Evolutionary conservation across 768 basidiomycete species (phyloP).

Genomic region (Mycena chlorophos): DNA sequence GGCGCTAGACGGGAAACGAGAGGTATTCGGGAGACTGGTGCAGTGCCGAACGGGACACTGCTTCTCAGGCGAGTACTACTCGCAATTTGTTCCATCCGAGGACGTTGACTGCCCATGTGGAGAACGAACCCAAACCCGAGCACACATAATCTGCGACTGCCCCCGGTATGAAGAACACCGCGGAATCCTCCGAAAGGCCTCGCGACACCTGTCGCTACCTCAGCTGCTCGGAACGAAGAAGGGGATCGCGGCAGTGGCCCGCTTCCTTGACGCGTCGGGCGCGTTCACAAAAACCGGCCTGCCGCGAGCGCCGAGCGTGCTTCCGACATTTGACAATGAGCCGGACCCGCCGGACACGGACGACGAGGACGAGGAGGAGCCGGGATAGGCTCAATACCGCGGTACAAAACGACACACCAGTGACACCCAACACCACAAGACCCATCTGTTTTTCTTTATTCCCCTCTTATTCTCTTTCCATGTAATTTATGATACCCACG

Average conservation of each 20-base stretch:
- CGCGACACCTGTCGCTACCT: slow-evolving; percentile 1
- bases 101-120: slow-evolving; percentile 26
- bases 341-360: background rate
- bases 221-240: slow-evolving; percentile 19
- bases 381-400: too few species aligned
- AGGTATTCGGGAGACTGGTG: too few species aligned
- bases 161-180: slow-evolving; percentile 17
- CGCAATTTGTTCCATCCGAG: slow-evolving; percentile 22
- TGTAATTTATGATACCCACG: too few species aligned
- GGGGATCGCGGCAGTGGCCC: slow-evolving; percentile 16
- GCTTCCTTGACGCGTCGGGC: slow-evolving; percentile 13
- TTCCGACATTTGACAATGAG: background rate
- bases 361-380: background rate
- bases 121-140: slow-evolving; percentile 16
- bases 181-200: slow-evolving; percentile 6
- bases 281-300: slow-evolving; percentile 18
- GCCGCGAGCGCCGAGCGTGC: background rate
- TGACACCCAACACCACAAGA: too few species aligned
- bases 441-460: too few species aligned
- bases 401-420: too few species aligned
- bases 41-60: slow-evolving; percentile 29
- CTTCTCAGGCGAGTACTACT: slow-evolving; percentile 26
- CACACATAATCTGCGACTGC: slow-evolving; percentile 24
- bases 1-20: slow-evolving; percentile 6
- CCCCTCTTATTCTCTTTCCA: too few species aligned